These are phyloP conservation scores for Colletotrichum sp. DNA, from an alignment of 2,329 filamentous ascomycete species.

Conservation along the genomic window DNA sequence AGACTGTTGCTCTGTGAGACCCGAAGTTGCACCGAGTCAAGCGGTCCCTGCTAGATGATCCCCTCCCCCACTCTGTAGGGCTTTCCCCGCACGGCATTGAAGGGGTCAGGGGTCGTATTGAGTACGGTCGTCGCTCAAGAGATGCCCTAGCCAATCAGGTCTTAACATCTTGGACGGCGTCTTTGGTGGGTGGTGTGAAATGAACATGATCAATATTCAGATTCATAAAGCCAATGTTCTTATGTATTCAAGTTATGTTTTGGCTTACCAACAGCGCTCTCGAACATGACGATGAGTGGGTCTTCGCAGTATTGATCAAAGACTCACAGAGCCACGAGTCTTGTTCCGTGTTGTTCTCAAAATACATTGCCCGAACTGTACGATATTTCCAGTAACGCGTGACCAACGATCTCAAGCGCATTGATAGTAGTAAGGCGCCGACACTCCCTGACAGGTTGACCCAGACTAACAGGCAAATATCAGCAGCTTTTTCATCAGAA, in stretches of 20 bases:
- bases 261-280: background rate
- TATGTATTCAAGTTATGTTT: background rate
- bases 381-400: accelerated
- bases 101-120: background rate
- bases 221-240: background rate
- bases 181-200: background rate
- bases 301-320: background rate
- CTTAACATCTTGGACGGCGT: background rate
- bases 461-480: background rate
- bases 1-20: background rate
- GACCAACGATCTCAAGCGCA: background rate
- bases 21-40: background rate
- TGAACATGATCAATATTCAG: background rate
- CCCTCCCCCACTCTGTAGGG: background rate
- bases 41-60: background rate
- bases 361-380: background rate
- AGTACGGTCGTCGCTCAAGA: background rate
- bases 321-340: accelerated
- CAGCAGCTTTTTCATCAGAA: conserved; percentile 27
- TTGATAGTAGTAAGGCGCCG: background rate
- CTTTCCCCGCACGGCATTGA: background rate
- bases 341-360: background rate
- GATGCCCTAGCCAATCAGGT: background rate
- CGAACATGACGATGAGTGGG: background rate
- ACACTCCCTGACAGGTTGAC: background rate